Evolutionary conservation across 441 rosid species (phyloP).

Genomic region (Corymbia citriodora): DNA sequence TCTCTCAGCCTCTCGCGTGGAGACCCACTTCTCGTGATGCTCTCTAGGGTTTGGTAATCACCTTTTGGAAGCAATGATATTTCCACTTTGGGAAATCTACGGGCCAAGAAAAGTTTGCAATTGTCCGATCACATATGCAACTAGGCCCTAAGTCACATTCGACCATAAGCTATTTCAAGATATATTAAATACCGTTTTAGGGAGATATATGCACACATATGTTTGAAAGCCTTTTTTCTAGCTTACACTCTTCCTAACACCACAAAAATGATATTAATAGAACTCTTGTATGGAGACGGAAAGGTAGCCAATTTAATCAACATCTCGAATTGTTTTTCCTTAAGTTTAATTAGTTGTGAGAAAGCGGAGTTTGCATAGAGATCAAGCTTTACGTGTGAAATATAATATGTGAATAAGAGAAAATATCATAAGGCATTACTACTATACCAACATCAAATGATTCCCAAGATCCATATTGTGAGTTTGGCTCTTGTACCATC

Average conservation of each 20-base stretch:
- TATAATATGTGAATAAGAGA: neutral
- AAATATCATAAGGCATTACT: neutral
- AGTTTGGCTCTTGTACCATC: fast-evolving
- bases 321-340: fast-evolving
- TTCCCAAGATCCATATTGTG: fast-evolving
- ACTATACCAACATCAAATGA: neutral
- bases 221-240: neutral
- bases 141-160: neutral
- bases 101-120: neutral
- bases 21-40: neutral
- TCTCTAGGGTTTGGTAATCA: neutral
- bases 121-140: neutral
- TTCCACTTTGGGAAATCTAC: neutral
- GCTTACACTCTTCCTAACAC: neutral
- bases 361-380: fast-evolving
- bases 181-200: neutral
- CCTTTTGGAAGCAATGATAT: neutral
- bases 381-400: fast-evolving
- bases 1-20: neutral
- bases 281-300: neutral
- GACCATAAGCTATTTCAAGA: neutral
- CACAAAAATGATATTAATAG: neutral
- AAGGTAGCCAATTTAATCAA: neutral
- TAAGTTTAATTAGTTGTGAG: neutral
- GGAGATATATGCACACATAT: neutral